Evolutionary conservation across 345 rosid species (phyloP), one percentile per base, ranked within the genome.

Genomic region (Arabis alpina): DNA sequence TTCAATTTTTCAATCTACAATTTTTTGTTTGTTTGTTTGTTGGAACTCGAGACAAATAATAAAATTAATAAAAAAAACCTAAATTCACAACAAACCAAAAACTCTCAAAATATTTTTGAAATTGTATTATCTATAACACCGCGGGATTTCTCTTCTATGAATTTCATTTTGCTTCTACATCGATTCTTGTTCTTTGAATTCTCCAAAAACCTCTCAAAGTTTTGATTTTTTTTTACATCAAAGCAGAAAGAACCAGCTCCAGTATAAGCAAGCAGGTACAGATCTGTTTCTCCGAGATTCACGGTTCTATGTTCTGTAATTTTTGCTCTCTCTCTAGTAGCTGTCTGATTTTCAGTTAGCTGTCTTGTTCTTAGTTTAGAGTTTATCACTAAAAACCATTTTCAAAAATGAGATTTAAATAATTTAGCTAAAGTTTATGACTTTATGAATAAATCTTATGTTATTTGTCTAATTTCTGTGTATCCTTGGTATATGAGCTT

Each of bases 1-100:
- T 72, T 72, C 59, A 64, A 73, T 73, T 72, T 72, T 72, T 50
- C 9, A 64, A 64, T 48, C 52, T 64, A 48, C 34, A 49, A 62
- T 62, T 45, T 44, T 27, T 34, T 25, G 19, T 40, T 15, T 54
- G 6, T 53, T 51, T 54, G 6, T 62, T 41, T 53, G n/a, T 54
- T 30, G 37, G 40, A 54, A 62, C 41, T 28, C 39, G 40, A 71
- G 63, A 54, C 23, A 24, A 62, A 19, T n/a, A 43, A 62, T 13
- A 25, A 49, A 19, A 19, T 27, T 41, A 4, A 32, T 34, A 15
- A 12, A 64, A 70, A 61, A 72, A 64, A 10, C 58, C 71, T 64
- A 55, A 64, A 64, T 34, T 44, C 36, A 0, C 61, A 34, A 45
- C 37, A 34, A 39, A 25, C 47, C 57, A 64, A 64, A 28, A 27